Base-by-base conservation (phyloP, 2,329 filamentous ascomycete species). In the Parastagonospora nodorum region DNA sequence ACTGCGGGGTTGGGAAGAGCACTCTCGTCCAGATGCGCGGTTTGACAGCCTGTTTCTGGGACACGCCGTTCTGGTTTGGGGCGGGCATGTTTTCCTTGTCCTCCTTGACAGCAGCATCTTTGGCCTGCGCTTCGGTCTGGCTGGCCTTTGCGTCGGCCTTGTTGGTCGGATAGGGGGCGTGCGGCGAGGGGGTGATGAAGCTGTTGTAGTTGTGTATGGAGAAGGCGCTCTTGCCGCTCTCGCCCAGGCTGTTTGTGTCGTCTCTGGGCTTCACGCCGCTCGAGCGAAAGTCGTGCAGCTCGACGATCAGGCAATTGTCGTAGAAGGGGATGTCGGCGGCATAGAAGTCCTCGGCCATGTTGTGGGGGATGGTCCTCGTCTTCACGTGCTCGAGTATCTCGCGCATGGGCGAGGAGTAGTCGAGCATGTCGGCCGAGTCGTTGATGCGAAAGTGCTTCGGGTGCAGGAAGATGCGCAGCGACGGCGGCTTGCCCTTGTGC, bases 121-220 rank as follows among this genome's bases (percentile, higher is more conserved):
- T 68, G 47, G 93, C 55, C 46, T 54, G 61, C 29, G 53, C 57
- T 24, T 64, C 63, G 15, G 57, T 41, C 41, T 58, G 58, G 14
- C 56, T 56, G 32, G 69, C 42, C 50, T 70, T 71, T 12, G 60
- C 49, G 15, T 58, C 54, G 32, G 57, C 35, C 60, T 73, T 59
- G 45, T 55, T 51, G 59, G 44, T 66, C 1, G 78, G 90, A 68
- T 88, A 96, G 0, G 90, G 87, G 0, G 85, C 89, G 69, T 88
- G 92, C 0, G 92, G 85, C 0, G 94, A 97, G 0, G 93, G 94
- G 0, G 92, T 97, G 41, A 97, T 82, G 65, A 91, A 94, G 53
- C 87, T 86, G 66, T 92, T 96, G 71, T 92, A 90, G 71, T 96
- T 96, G 73, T 99, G 92, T 38, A 99, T 88, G 0, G 92, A 97